phyloP scores from a whole-genome alignment of 1,139 yeast genomes.

The Maudiozyma humilis region DNA sequence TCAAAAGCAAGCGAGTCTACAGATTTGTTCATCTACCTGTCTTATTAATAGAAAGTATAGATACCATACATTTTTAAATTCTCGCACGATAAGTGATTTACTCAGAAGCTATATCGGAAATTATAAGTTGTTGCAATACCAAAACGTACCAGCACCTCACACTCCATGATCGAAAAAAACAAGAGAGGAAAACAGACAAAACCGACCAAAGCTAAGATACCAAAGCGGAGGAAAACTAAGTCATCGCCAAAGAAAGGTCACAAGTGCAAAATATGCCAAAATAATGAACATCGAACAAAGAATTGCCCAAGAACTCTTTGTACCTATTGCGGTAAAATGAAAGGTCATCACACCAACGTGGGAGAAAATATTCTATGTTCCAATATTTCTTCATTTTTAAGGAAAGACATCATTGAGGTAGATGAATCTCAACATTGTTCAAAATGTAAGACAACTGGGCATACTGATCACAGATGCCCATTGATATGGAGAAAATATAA shows the following conservation, averaged over 20 bases:
- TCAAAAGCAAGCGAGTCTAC: too few species aligned
- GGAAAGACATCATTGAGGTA: neutral
- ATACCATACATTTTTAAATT: neutral
- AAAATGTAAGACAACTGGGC: slow-evolving; percentile 56
- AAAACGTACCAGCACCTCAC: too few species aligned
- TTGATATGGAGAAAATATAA: slow-evolving; percentile 76
- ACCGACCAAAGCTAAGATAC: neutral
- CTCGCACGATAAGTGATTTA: too few species aligned
- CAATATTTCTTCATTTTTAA: neutral
- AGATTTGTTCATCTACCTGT: too few species aligned
- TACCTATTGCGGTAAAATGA: slow-evolving; percentile 7
- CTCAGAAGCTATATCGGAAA: too few species aligned
- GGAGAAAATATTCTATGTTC: slow-evolving; percentile 3
- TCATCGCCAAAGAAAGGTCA: neutral
- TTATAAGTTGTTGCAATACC: neutral
- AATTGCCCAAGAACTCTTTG: slow-evolving; percentile 7
- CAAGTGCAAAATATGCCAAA: slow-evolving; percentile 9
- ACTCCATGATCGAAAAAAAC: too few species aligned
- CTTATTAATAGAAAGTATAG: too few species aligned
- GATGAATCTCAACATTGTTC: slow-evolving; percentile 2
- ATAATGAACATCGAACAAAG: slow-evolving; percentile 7
- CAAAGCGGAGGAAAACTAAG: neutral
- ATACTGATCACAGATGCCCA: slow-evolving; percentile 69
- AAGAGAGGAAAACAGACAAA: neutral
- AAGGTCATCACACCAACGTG: slow-evolving; percentile 6